Evolutionary conservation across 2,329 filamentous ascomycete genomes (phyloP).

Genomic region (Venturia asperata): DNA sequence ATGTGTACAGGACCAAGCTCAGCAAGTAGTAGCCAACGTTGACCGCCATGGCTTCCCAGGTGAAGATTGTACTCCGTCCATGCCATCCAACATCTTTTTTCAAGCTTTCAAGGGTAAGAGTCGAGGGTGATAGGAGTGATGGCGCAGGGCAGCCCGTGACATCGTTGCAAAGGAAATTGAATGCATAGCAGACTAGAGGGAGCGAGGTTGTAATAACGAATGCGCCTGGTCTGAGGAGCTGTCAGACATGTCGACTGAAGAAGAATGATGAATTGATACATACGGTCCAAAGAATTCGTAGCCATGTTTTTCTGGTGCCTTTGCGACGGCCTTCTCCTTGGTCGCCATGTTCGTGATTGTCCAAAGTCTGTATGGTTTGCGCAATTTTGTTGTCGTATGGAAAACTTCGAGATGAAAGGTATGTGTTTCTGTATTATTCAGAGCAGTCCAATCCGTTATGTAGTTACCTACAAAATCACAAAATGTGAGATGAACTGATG

Average conservation of each 20-base stretch:
- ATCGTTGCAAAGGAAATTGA: slow-evolving; percentile 87
- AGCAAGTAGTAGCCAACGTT: slow-evolving; percentile 71
- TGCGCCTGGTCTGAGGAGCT: slow-evolving; percentile 58
- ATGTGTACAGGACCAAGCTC: slow-evolving; percentile 64
- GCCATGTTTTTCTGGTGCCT: slow-evolving; percentile 27
- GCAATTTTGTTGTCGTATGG: neutral
- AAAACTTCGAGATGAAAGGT: neutral
- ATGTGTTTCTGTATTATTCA: neutral
- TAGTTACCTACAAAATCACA: neutral
- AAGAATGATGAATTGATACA: slow-evolving; percentile 21
- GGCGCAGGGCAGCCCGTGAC: slow-evolving; percentile 84
- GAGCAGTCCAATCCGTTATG: neutral
- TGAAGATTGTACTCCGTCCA: slow-evolving; percentile 64
- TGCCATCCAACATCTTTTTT: slow-evolving; percentile 81
- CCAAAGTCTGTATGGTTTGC: neutral
- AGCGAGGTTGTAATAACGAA: slow-evolving; percentile 72
- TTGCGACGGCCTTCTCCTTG: slow-evolving; percentile 5
- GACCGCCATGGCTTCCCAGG: slow-evolving; percentile 60
- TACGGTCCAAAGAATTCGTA: slow-evolving; percentile 38
- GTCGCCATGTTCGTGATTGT: neutral
- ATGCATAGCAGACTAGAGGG: slow-evolving; percentile 69
- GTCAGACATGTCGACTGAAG: neutral
- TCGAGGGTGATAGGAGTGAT: slow-evolving; percentile 65
- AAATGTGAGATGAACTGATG: neutral
- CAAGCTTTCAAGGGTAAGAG: slow-evolving; percentile 62